Evolutionary conservation across 371 early-diverging fungal genomes (phyloP), one percentile per base, ranked within the genome.

Genomic region (Zancudomyces culisetae): DNA sequence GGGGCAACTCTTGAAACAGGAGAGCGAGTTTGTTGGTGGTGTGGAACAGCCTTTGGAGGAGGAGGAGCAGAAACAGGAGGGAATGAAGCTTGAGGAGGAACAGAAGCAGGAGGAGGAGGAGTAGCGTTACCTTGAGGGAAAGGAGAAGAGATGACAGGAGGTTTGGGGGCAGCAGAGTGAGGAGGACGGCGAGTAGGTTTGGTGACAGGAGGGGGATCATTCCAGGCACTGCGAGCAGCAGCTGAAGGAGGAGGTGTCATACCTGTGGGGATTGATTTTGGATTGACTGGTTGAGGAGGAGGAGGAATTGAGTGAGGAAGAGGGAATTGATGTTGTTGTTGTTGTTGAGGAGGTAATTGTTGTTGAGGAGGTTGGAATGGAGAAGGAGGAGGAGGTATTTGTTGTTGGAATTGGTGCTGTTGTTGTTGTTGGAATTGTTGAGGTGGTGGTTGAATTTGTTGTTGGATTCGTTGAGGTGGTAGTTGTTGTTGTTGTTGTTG

Each of bases 221-320:
- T 64, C 64, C 64, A 64, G 0, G 64, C 61, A 22, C 30, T 49
- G 1, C 58, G 58, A 3, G 53, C 55, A n/a, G 54, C 51, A n/a
- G n/a, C n/a, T n/a, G n/a, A n/a, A 19, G 64, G 64, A 4, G 64
- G 64, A 15, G 64, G 64, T 22, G 64, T 60, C 2, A 19, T 52
- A 30, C 64, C 64, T 0, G 61, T 61, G 2, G 64, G 64, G 26
- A 61, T 51, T 28, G 64, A 49, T 4, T 58, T 52, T 3, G 64
- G 64, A 39, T 64, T 64, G 29, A 64, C 47, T 35, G 64, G 61
- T 51, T 39, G 49, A 20, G 64, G 64, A 23, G 64, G 64, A 8
- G 64, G 64, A 13, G 42, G 13, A 4, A 52, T 20, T 18, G 26
- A 13, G 15, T 24, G 6, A 10, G 13, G 20, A n/a, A 8, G 48